Percentiles rank a stretch among this genome's conserved stretches.
These are phyloP conservation scores for Onygena corvina DNA, from an alignment of 2,329 filamentous ascomycete genomes.

Conservation along the genomic window DNA sequence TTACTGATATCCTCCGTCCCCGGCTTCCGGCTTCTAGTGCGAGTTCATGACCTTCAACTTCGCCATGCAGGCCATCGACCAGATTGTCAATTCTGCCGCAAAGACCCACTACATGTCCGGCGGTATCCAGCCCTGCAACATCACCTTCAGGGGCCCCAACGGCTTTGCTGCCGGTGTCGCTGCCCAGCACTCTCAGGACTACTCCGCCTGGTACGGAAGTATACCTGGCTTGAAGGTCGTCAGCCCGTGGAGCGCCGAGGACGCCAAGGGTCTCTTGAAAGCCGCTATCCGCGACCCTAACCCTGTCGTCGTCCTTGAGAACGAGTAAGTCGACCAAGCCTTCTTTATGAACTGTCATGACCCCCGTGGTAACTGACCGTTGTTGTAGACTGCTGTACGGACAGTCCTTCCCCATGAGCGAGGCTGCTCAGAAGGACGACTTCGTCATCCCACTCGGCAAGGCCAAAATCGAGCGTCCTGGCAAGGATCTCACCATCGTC, in stretches of 20 bases:
- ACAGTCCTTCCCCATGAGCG: slow-evolving; percentile 91
- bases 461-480: slow-evolving; percentile 93
- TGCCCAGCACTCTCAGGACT: slow-evolving; percentile 98
- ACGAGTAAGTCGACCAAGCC: slow-evolving; percentile 54
- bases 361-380: neutral
- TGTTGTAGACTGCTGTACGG: slow-evolving; percentile 62
- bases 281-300: slow-evolving; percentile 97
- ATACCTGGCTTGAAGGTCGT: slow-evolving; percentile 97
- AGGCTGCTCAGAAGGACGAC: slow-evolving; percentile 87
- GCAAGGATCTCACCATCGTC: slow-evolving; percentile 93
- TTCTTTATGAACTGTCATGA: neutral
- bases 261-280: slow-evolving; percentile 96
- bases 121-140: slow-evolving; percentile 98
- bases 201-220: slow-evolving; percentile 96
- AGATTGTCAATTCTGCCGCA: slow-evolving; percentile 96
- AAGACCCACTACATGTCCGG: slow-evolving; percentile 99
- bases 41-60: slow-evolving; percentile 99
- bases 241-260: slow-evolving; percentile 88
- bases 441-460: slow-evolving; percentile 97
- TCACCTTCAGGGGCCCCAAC: slow-evolving; percentile 98
- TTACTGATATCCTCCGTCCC: neutral
- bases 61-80: slow-evolving; percentile 99
- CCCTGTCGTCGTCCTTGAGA: slow-evolving; percentile 82
- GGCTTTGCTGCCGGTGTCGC: slow-evolving; percentile 92
- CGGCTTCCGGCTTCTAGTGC: slow-evolving; percentile 46